Base-by-base conservation (phyloP, 164 flowering plant species). In the Umbilicus rupestris region DNA sequence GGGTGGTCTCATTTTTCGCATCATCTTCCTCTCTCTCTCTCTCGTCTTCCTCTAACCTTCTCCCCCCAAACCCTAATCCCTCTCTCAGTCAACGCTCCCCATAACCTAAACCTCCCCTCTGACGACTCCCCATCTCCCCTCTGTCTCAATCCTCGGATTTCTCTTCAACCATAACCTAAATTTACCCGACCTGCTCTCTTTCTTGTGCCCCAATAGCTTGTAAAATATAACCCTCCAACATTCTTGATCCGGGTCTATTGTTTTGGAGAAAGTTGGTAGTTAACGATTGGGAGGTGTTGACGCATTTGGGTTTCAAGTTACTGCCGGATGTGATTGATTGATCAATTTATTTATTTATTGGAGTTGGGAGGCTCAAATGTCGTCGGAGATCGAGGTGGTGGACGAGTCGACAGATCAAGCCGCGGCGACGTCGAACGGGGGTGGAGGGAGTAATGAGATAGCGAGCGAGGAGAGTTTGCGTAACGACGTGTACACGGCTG, bases 301-400 rank as follows among this genome's bases (percentile, higher is more conserved):
- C 19, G 15, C 22, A 31, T 62, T 62, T 63, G 29, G 47, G 31
- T 39, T 24, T 66, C 41, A 24, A 50, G 37, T 45, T 37, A 39
- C 37, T 65, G 49, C 26, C 22, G 7, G 57, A 5, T 52, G 52
- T 17, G 52, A 52, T 55, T 28, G 19, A 20, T 39, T 11, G 57
- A 50, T 50, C 57, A 50, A 0, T 10, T 22, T 63, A 14, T 17
- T 5, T 14, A 11, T 10, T 7, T 41, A 9, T 66, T 39, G 17
- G 57, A 31, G 12, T 16, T 64, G 46, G 24, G 33, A 19, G 20
- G 28, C 31, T n/a, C 5, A n/a, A 44, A 88, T 88, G 96, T 69
- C 92, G 59, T 85, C 90, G 72, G 96, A 87, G 89, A 89, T 87
- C 79, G 98, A 92, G 89, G 86, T 86, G 67, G 92, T 89, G 17